Conservation (phyloP, 306 rosid genomes). For the Citrullus colocynthis region DNA sequence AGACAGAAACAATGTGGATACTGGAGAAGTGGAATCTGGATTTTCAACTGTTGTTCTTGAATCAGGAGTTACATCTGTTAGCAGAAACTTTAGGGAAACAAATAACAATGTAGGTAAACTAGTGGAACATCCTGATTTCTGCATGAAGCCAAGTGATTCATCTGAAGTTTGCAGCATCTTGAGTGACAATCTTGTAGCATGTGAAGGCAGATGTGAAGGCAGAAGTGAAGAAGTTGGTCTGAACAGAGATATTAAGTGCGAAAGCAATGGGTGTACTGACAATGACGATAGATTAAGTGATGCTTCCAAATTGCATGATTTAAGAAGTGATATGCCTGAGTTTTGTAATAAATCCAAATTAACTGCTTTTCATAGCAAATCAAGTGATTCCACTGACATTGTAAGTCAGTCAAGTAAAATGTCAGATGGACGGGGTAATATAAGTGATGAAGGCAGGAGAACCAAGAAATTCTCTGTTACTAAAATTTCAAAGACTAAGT, state of each 20-base stretch:
- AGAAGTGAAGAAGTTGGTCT: slow-evolving; percentile 26
- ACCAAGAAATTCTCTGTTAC: slow-evolving; percentile 65
- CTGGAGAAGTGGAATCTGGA: slow-evolving; percentile 14
- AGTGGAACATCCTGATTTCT: slow-evolving; percentile 24
- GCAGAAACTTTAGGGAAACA: slow-evolving; percentile 21
- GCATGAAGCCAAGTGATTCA: slow-evolving; percentile 25
- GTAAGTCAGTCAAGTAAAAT: slow-evolving; percentile 32
- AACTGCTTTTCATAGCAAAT: slow-evolving; percentile 31
- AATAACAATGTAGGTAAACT: slow-evolving; percentile 14
- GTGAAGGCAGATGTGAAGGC: slow-evolving; percentile 31
- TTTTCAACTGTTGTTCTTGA: slow-evolving; percentile 17
- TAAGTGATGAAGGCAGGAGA: slow-evolving; percentile 47
- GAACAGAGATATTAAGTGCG: slow-evolving; percentile 26
- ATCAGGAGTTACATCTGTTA: slow-evolving; percentile 18
- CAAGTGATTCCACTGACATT: slow-evolving; percentile 34
- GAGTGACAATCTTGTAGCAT: slow-evolving; percentile 21
- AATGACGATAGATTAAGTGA: slow-evolving; percentile 29
- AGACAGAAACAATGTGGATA: slow-evolving; percentile 20
- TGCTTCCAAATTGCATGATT: slow-evolving; percentile 52
- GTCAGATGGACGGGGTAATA: slow-evolving; percentile 22
- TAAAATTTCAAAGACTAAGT: slow-evolving; percentile 64
- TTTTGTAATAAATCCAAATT: slow-evolving; percentile 30
- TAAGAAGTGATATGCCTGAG: slow-evolving; percentile 41
- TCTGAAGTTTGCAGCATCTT: slow-evolving; percentile 33
- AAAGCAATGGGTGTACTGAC: slow-evolving; percentile 43